Percentiles rank a stretch among this genome's conserved stretches.
Conservation (phyloP, 345 rosid species). For the Odontarrhena argentea region DNA sequence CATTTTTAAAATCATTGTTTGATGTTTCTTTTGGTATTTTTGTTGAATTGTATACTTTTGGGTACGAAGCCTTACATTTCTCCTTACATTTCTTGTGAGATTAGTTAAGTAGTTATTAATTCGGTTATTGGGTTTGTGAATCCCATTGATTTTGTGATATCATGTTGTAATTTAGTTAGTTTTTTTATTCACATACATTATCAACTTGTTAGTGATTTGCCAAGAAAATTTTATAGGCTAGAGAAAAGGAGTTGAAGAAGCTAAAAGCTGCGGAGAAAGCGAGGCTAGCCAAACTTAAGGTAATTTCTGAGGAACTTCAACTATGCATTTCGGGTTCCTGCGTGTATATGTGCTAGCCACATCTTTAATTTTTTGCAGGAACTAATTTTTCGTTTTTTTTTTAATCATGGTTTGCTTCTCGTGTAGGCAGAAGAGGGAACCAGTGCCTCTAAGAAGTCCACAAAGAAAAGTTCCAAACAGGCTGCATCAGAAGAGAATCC, state of each 20-base stretch:
- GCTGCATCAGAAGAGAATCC: conserved; percentile 48
- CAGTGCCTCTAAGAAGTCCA: conserved; percentile 47
- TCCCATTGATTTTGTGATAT: not conserved
- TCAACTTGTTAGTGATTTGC: conserved; percentile 2
- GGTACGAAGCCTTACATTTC: not conserved
- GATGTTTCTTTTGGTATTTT: not conserved
- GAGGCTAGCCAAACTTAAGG: conserved; percentile 54
- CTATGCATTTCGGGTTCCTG: conserved; percentile 11
- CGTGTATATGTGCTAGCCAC: not conserved
- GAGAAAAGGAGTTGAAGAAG: conserved; percentile 71
- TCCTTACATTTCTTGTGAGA: not conserved
- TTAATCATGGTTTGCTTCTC: conserved; percentile 6
- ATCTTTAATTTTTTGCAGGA: not conserved
- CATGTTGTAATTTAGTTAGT: not conserved
- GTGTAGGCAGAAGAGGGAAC: conserved; percentile 58
- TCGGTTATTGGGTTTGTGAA: not conserved
- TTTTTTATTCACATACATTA: not conserved
- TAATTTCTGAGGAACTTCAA: conserved; percentile 15
- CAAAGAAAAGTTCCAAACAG: not conserved
- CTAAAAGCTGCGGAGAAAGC: conserved; percentile 71
- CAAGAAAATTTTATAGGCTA: conserved; percentile 45
- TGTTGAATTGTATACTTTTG: conserved; percentile 2
- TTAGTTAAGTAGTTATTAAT: not conserved
- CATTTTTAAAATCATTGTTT: not conserved
- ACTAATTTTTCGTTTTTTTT: not conserved